These are phyloP conservation scores for Brasenia schreberi DNA, from an alignment of 164 flowering plant species.

Conservation along the genomic window DNA sequence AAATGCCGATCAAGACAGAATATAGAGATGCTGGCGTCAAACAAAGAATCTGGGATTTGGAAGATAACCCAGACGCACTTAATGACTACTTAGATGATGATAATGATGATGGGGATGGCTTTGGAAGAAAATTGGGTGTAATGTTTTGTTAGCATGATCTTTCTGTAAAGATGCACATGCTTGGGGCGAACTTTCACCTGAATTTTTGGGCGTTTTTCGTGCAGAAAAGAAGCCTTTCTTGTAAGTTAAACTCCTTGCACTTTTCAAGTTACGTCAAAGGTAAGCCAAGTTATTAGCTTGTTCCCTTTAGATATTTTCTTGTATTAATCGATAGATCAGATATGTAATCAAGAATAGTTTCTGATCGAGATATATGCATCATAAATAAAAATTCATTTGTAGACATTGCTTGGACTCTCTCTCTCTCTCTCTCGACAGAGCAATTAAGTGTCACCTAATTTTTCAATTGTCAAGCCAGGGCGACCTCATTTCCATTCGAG, in stretches of 20 bases:
- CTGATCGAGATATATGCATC: neutral
- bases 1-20: neutral
- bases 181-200: neutral
- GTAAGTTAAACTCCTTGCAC: neutral
- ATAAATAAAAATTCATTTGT: neutral
- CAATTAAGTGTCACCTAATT: too few relatives aligned
- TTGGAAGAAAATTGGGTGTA: slow-evolving; percentile 5
- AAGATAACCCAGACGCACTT: neutral
- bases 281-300: too few relatives aligned
- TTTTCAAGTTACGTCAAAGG: neutral
- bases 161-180: neutral
- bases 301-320: too few relatives aligned
- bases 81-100: slow-evolving; percentile 2
- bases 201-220: neutral
- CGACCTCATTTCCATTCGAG: too few relatives aligned
- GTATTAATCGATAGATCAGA: too few relatives aligned
- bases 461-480: too few relatives aligned
- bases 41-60: neutral
- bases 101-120: slow-evolving; percentile 1
- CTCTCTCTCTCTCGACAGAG: too few relatives aligned
- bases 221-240: neutral
- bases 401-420: neutral
- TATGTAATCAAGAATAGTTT: neutral
- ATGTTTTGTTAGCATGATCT: neutral
- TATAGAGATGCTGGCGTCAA: neutral